Evolutionary conservation across 169 alveolate species (phyloP).

Genomic region (Plasmodium sp.): DNA sequence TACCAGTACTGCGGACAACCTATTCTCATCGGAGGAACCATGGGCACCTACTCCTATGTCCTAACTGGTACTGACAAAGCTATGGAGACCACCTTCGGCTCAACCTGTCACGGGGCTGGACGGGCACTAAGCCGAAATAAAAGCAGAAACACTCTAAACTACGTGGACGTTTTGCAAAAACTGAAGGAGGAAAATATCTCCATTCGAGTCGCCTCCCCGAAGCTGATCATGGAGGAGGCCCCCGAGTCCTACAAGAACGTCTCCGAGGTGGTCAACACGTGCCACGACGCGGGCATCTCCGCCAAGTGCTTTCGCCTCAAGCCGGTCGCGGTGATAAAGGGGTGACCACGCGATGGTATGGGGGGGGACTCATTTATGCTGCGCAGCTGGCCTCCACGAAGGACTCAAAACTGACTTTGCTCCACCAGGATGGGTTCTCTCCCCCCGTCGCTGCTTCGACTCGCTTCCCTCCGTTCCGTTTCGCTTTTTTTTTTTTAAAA

Average conservation of each 20-base stretch:
- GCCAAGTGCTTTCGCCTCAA: constrained; percentile 86
- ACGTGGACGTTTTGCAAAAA: constrained; percentile 81
- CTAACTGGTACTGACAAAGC: constrained; percentile 90
- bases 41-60: constrained; percentile 92
- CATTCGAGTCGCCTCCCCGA: constrained; percentile 93
- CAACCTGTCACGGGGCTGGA: constrained; percentile 94
- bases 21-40: constrained; percentile 92
- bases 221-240: constrained; percentile 92
- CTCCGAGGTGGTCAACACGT: constrained; percentile 87
- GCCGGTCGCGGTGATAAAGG: constrained; percentile 93
- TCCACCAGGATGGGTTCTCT: neutral
- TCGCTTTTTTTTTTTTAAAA: neutral
- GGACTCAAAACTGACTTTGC: neutral
- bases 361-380: neutral
- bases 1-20: constrained; percentile 92
- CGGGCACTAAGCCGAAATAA: constrained; percentile 87
- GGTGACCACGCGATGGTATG: constrained; percentile 54
- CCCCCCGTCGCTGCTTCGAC: neutral
- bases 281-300: constrained; percentile 92
- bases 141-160: constrained; percentile 84
- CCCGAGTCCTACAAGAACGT: constrained; percentile 93
- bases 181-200: constrained; percentile 80
- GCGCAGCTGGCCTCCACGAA: neutral
- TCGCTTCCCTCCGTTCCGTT: neutral
- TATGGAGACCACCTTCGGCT: constrained; percentile 88